Evolutionary conservation across 345 rosid genomes (phyloP).

Genomic region (Eucalyptus leucophloia): DNA sequence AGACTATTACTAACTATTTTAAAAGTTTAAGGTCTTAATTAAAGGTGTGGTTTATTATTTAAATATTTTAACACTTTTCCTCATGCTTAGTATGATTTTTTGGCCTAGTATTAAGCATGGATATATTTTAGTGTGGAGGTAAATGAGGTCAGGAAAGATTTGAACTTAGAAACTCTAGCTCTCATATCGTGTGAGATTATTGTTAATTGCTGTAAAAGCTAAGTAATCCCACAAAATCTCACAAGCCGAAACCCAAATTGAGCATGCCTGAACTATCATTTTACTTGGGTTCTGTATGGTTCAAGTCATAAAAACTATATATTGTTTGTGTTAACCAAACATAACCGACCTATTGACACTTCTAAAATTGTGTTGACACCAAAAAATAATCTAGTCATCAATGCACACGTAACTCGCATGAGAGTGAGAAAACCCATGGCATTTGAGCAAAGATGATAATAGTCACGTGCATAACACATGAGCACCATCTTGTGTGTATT

Average conservation of each 20-base stretch:
- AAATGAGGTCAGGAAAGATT: accelerated
- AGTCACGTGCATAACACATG: too few relatives aligned
- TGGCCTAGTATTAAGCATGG: accelerated
- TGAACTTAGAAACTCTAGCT: accelerated
- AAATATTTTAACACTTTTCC: accelerated
- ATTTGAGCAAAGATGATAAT: too few relatives aligned
- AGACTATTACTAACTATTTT: accelerated
- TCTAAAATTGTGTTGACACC: accelerated
- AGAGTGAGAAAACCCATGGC: too few relatives aligned
- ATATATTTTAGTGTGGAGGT: accelerated
- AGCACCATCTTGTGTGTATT: too few relatives aligned
- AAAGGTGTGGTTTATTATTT: accelerated
- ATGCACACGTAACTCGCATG: too few relatives aligned
- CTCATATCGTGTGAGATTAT: too few relatives aligned
- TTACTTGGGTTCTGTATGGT: accelerated
- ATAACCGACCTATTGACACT: background rate
- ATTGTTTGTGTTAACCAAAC: background rate
- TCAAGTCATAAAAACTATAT: background rate
- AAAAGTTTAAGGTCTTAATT: accelerated
- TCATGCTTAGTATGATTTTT: accelerated
- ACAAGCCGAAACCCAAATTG: accelerated
- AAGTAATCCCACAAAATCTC: too few relatives aligned
- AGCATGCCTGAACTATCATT: accelerated
- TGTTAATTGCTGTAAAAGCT: too few relatives aligned
- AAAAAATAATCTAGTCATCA: too few relatives aligned